Conservation (phyloP, 2,329 filamentous ascomycete species). For the Beauveria sp. region DNA sequence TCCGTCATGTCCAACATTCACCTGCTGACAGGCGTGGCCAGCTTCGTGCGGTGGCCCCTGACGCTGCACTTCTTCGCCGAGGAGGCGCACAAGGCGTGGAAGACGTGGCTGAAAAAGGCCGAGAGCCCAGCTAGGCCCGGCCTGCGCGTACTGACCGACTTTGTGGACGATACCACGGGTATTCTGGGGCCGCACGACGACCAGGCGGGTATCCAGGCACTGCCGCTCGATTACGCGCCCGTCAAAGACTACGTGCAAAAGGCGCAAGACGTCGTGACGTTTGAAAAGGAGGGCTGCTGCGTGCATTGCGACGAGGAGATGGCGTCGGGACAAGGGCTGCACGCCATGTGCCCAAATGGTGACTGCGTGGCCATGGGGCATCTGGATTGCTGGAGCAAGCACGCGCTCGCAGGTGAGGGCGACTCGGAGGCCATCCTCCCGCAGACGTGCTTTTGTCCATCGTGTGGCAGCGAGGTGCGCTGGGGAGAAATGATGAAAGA, state of each 20-base stretch:
- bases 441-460: conserved; percentile 60
- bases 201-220: conserved; percentile 39
- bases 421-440: conserved; percentile 51
- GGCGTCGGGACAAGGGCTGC: conserved; percentile 40
- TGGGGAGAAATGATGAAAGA: conserved; percentile 83
- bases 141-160: conserved; percentile 52
- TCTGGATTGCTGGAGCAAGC: conserved; percentile 49
- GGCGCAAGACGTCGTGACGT: conserved; percentile 43
- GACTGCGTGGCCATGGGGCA: conserved; percentile 52
- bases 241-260: conserved; percentile 49
- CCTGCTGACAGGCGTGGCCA: conserved; percentile 67
- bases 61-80: conserved; percentile 68
- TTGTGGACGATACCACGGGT: conserved; percentile 20
- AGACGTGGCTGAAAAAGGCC: conserved; percentile 39
- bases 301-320: conserved; percentile 43
- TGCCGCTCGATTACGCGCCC: conserved; percentile 48
- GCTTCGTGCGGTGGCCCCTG: conserved; percentile 79
- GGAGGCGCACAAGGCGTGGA: conserved; percentile 65
- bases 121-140: conserved; percentile 38
- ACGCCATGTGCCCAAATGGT: conserved; percentile 47
- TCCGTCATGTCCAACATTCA: conserved; percentile 75
- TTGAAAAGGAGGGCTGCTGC: conserved; percentile 49
- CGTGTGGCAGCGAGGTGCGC: conserved; percentile 51
- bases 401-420: conserved; percentile 35
- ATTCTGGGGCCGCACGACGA: conserved; percentile 7